phyloP scores from a whole-genome alignment of 2,329 filamentous ascomycete species.

The Colletotrichum sp. region DNA sequence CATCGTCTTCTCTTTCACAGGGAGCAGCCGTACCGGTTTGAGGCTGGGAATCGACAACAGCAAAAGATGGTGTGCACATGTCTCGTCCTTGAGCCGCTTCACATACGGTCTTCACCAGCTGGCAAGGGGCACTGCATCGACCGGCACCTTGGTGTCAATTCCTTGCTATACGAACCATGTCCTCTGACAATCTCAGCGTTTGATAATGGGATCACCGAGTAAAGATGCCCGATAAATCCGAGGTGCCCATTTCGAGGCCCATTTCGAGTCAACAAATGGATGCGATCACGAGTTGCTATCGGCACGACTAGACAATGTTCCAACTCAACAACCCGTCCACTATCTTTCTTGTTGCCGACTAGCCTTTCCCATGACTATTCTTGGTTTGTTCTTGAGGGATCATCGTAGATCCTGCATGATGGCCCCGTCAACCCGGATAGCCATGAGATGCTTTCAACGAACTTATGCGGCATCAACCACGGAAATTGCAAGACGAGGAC shows the following conservation, averaged over 20 bases:
- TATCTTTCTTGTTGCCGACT: background rate
- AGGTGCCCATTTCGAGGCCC: background rate
- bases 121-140: background rate
- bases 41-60: background rate
- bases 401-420: conserved; percentile 4
- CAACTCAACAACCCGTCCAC: background rate
- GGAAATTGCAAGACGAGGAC: background rate
- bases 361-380: conserved; percentile 4
- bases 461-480: background rate
- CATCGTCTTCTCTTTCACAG: background rate
- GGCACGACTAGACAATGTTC: background rate
- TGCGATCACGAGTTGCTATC: background rate
- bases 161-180: background rate
- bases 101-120: background rate
- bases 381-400: conserved; percentile 2
- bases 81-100: background rate
- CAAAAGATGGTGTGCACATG: background rate
- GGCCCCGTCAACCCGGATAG: background rate
- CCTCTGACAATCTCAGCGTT: background rate
- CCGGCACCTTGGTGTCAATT: background rate
- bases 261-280: background rate
- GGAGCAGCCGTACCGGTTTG: background rate
- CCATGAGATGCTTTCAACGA: background rate
- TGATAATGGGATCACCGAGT: background rate
- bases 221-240: background rate